phyloP scores from a whole-genome alignment of 2,329 filamentous ascomycete species.

The Shiraia bambusicola region DNA sequence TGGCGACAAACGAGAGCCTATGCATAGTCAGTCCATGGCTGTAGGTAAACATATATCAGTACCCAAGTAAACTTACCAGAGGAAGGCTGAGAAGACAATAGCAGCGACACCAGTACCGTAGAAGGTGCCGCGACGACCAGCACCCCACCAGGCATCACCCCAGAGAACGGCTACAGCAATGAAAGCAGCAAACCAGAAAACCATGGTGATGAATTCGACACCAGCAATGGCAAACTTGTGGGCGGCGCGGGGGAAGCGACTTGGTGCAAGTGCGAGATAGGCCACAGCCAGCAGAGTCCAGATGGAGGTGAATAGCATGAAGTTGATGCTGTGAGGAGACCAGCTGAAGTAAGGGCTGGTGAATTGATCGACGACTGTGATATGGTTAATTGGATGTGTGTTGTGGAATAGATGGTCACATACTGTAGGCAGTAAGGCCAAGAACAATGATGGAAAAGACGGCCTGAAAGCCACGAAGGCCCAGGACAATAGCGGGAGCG shows the following conservation, averaged over 20 bases:
- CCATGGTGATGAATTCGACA: conserved; percentile 71
- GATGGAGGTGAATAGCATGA: conserved; percentile 76
- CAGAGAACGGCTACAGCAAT: conserved; percentile 72
- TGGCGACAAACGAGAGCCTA: conserved; percentile 56
- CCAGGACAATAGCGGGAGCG: conserved; percentile 51
- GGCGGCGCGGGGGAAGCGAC: conserved; percentile 60
- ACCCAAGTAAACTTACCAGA: conserved; percentile 55
- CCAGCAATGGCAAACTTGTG: conserved; percentile 69
- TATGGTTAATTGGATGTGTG: conserved; percentile 4
- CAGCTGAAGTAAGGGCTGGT: conserved; percentile 50
- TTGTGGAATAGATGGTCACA: conserved; percentile 25
- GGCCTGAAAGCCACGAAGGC: conserved; percentile 67
- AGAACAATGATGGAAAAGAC: conserved; percentile 75
- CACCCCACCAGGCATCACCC: conserved; percentile 54
- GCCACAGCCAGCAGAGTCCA: conserved; percentile 71
- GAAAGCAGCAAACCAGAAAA: conserved; percentile 91
- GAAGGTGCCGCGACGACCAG: conserved; percentile 45
- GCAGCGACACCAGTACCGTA: conserved; percentile 65
- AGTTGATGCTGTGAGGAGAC: conserved; percentile 64
- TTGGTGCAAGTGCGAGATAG: conserved; percentile 71
- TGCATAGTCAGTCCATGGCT: conserved; percentile 11
- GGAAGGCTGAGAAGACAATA: conserved; percentile 68
- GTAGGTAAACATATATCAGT: too few species aligned
- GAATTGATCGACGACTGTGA: conserved; percentile 52
- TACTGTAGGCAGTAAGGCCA: conserved; percentile 74